Evolutionary conservation across 306 rosid species (phyloP), one percentile per base, ranked within the genome.

Genomic region (Trifolium pratense): DNA sequence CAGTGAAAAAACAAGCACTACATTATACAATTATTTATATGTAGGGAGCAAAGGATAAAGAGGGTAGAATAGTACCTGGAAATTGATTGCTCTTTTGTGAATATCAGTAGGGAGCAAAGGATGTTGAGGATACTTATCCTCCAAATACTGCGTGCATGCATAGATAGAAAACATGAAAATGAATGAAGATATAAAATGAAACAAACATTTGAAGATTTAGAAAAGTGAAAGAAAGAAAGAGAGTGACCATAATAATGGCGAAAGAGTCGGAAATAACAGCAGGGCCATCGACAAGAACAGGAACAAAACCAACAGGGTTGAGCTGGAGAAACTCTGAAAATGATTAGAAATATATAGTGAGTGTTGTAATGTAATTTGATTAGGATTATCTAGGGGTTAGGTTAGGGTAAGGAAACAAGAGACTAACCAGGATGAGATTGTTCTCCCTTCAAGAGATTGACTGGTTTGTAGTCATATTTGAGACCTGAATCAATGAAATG

Each of bases 61-160:
- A 26, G 31, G 3, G 31, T 26, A 26, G 31, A 26, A 29, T 36
- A 17, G 20, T 83, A 91, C 97, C 94, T 86, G 98, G 70, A 85
- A 82, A 81, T 91, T 93, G 75, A 93, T 56, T 62, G 94, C 84
- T 79, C 82, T 89, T 77, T 73, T 80, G 14, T 58, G 66, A 71
- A 86, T 79, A 80, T 89, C 92, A 53, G 5, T 21, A 74, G 97
- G 98, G 51, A 93, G 83, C 51, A 93, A 72, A 7, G 94, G 92
- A 81, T 77, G 82, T 40, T 84, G 88, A 21, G 97, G 89, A 82
- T 84, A 93, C 86, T 93, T 93, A 31, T 86, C 92, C 32, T 93
- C 98, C 83, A 93, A 79, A 84, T 89, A 89, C 98, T 91, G 82
- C 20, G 21, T 9, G 3, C 34, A 49, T 36, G 9, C 9, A 17